phyloP scores from a whole-genome alignment of 176 grass and related monocot species.

The Bromus sterilis region DNA sequence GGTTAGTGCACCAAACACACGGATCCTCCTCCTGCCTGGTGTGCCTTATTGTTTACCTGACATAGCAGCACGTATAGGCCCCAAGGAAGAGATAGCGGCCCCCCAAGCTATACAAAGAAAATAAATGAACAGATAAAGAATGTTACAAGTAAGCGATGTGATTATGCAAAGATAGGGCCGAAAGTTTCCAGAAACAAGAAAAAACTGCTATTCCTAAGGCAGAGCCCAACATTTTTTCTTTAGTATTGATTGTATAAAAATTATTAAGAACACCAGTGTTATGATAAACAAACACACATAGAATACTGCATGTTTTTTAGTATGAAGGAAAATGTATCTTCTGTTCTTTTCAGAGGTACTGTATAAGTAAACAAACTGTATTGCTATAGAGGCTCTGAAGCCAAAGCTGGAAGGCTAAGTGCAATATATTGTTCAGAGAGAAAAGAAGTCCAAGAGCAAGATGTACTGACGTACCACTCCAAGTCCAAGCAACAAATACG shows the following conservation, averaged over 20 bases:
- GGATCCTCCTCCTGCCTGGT: neutral
- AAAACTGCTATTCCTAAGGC: neutral
- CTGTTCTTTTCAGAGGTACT: neutral
- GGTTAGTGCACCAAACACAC: neutral
- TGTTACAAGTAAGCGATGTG: neutral
- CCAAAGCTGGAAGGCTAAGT: neutral
- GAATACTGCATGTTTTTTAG: neutral
- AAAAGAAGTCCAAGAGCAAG: neutral
- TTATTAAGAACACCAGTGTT: neutral
- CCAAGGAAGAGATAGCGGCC: conserved; percentile 90
- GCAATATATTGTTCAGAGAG: neutral
- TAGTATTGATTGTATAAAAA: neutral
- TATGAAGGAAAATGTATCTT: neutral
- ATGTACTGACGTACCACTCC: conserved; percentile 62
- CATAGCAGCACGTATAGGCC: conserved; percentile 96
- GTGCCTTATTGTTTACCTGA: conserved; percentile 45
- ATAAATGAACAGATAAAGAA: neutral
- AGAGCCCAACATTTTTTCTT: conserved; percentile 5
- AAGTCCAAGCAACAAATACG: conserved; percentile 86
- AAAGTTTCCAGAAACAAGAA: neutral
- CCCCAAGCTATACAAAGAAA: conserved; percentile 47
- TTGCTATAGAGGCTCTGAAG: neutral
- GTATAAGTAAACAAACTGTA: neutral
- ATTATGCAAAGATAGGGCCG: neutral
- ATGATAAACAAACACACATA: neutral